Conservation (phyloP, 345 rosid genomes). For the Zanthoxylum bungeanum region DNA sequence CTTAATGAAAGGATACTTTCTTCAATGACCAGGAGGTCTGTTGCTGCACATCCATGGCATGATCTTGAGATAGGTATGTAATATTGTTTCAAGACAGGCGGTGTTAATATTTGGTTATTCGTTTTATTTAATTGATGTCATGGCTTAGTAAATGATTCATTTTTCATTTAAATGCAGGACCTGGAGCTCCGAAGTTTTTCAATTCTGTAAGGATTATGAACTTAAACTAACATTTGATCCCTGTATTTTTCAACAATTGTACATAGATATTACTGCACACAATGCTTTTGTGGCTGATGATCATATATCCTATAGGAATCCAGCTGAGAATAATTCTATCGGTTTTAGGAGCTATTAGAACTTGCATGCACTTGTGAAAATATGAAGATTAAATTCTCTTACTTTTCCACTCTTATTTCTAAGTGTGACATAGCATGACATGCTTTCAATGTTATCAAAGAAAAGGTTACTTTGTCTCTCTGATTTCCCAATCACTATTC, state of each 20-base stretch:
- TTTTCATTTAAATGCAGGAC: conserved; percentile 46
- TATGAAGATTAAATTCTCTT: neutral
- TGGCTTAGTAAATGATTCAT: conserved; percentile 1
- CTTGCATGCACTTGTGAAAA: neutral
- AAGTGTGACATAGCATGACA: neutral
- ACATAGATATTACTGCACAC: neutral
- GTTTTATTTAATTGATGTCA: neutral
- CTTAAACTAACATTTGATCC: neutral
- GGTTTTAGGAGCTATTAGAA: neutral
- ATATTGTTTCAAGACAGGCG: neutral
- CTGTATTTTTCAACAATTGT: neutral
- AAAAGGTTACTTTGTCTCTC: neutral
- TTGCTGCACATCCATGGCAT: conserved; percentile 99
- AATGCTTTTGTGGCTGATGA: neutral
- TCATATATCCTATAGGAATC: neutral
- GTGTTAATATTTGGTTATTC: neutral
- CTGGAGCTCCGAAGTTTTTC: conserved; percentile 83
- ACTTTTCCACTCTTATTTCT: neutral
- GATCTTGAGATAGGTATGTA: conserved; percentile 91
- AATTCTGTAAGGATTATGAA: conserved; percentile 58
- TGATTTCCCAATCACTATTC: neutral
- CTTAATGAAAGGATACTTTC: conserved; percentile 95
- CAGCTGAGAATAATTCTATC: neutral
- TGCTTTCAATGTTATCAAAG: neutral
- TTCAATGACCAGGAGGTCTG: conserved; percentile 83